Evolutionary conservation across 2,329 filamentous ascomycete genomes (phyloP).

Genomic region (Hypoxylon sp.): DNA sequence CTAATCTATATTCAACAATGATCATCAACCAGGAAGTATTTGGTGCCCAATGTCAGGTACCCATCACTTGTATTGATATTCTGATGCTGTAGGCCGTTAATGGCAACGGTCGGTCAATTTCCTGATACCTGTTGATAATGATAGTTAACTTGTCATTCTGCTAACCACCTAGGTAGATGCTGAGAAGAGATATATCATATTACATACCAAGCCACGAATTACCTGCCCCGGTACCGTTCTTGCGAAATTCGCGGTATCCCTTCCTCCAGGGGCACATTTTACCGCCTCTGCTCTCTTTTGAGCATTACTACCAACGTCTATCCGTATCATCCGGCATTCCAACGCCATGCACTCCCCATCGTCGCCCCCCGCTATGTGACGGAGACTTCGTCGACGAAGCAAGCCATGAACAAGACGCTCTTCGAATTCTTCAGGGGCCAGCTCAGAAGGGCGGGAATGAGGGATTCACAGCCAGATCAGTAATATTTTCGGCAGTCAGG

Average conservation of each 20-base stretch:
- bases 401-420: conserved; percentile 31
- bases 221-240: conserved; percentile 8
- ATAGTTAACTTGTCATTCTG: not conserved
- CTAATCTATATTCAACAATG: not conserved
- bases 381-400: conserved; percentile 20
- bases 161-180: not conserved
- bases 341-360: conserved; percentile 3
- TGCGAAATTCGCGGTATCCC: conserved; percentile 21
- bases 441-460: conserved; percentile 1
- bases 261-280: conserved; percentile 23
- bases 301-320: conserved; percentile 22
- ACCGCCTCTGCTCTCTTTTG: conserved; percentile 15
- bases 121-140: not conserved
- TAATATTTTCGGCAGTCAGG: conserved; percentile 22
- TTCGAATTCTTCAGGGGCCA: conserved; percentile 28
- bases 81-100: not conserved
- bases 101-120: not conserved
- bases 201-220: not conserved
- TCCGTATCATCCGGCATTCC: conserved; percentile 27
- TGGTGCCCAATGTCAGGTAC: conserved; percentile 3
- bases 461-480: conserved; percentile 9
- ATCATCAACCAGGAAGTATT: conserved; percentile 1
- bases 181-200: not conserved
- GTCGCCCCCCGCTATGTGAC: not conserved
- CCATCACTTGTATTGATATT: conserved; percentile 2